phyloP scores from a whole-genome alignment of 768 basidiomycete genomes.

The Galerina marginata region DNA sequence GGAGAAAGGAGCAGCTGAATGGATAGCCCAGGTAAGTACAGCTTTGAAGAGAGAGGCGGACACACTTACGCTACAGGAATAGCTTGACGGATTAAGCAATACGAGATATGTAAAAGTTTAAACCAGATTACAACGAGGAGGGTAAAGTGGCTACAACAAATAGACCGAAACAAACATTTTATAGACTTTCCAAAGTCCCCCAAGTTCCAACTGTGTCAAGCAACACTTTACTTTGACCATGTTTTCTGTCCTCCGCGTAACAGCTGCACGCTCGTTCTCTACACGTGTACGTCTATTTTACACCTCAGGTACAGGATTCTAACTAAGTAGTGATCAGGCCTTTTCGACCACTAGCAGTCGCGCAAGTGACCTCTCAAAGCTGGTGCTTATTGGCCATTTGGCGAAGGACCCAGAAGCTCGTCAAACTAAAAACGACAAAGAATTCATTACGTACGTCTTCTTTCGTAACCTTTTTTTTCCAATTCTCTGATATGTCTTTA shows the following conservation, averaged over 20 bases:
- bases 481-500: background rate
- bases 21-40: too few species aligned
- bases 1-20: background rate
- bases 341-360: conserved; percentile 68
- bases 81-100: too few species aligned
- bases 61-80: too few species aligned
- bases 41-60: background rate
- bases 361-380: conserved; percentile 70
- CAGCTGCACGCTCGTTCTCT: conserved; percentile 36
- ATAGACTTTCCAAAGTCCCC: too few species aligned
- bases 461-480: background rate
- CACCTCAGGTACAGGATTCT: background rate
- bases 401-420: conserved; percentile 74
- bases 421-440: conserved; percentile 72
- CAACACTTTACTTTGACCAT: conserved; percentile 36
- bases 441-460: conserved; percentile 72
- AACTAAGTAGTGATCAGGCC: conserved; percentile 42
- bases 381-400: conserved; percentile 78
- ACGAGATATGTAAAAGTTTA: too few species aligned
- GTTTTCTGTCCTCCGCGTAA: conserved; percentile 55
- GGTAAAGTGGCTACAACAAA: conserved; percentile 15
- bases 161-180: conserved; percentile 16
- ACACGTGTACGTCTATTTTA: conserved; percentile 51
- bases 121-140: background rate
- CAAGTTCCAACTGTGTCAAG: too few species aligned